phyloP scores from a whole-genome alignment of 2,329 filamentous ascomycete species.

The Fusarium solani-melongenae region DNA sequence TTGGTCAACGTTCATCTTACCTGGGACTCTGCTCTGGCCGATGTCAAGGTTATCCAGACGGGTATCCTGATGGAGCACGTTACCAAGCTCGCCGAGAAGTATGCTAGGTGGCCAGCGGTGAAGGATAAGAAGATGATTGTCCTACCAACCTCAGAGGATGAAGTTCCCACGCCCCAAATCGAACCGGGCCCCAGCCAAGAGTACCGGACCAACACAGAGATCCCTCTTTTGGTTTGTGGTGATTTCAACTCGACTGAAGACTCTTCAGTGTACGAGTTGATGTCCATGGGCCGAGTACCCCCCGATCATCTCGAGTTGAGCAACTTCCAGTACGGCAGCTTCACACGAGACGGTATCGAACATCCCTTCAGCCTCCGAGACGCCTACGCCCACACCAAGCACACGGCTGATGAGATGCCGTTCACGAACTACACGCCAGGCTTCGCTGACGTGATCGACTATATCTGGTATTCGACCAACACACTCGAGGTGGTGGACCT shows the following conservation, averaged over 20 bases:
- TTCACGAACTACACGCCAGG: constrained; percentile 98
- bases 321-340: constrained; percentile 88
- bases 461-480: constrained; percentile 97
- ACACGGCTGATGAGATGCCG: constrained; percentile 83
- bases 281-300: constrained; percentile 81
- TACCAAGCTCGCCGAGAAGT: constrained; percentile 86
- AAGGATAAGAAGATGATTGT: constrained; percentile 79
- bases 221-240: constrained; percentile 90
- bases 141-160: constrained; percentile 57
- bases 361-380: constrained; percentile 96
- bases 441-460: constrained; percentile 94
- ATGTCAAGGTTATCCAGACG: constrained; percentile 96
- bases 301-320: constrained; percentile 84
- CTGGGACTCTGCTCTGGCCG: constrained; percentile 90
- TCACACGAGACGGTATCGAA: constrained; percentile 90
- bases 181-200: constrained; percentile 85
- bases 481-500: constrained; percentile 85
- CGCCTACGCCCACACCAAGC: constrained; percentile 83
- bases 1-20: constrained; percentile 94
- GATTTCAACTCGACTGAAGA: constrained; percentile 94
- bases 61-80: constrained; percentile 95
- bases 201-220: constrained; percentile 86
- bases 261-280: constrained; percentile 91
- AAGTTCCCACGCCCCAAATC: constrained; percentile 60
- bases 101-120: constrained; percentile 80